Evolutionary conservation across 495 filamentous ascomycete species (phyloP).

Genomic region (Thermothielavioides terrestris): DNA sequence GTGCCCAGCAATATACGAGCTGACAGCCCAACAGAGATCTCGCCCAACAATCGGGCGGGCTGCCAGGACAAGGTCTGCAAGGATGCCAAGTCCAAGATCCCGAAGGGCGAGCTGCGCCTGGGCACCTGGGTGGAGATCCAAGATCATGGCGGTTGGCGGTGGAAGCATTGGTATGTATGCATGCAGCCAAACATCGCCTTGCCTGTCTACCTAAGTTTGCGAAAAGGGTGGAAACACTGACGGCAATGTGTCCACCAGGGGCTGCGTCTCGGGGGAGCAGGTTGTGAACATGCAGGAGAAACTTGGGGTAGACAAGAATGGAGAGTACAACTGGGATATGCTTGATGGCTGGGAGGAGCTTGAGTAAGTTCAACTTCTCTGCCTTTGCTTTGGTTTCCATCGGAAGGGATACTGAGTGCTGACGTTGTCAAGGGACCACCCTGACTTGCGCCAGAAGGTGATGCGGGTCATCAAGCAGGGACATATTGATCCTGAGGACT

Average conservation of each 20-base stretch:
- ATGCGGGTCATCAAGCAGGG: constrained; percentile 54
- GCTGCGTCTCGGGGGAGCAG: constrained; percentile 63
- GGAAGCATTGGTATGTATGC: constrained; percentile 70
- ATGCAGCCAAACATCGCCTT: too few species aligned
- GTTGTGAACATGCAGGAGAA: constrained; percentile 47
- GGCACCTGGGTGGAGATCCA: constrained; percentile 55
- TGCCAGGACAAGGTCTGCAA: constrained; percentile 65
- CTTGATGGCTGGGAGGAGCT: constrained; percentile 71
- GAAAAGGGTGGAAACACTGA: neutral
- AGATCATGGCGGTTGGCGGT: constrained; percentile 46
- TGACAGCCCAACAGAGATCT: constrained; percentile 43
- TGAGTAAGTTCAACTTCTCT: constrained; percentile 22
- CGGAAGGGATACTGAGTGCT: neutral
- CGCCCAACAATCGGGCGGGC: constrained; percentile 52
- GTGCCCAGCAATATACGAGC: neutral
- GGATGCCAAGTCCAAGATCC: constrained; percentile 54
- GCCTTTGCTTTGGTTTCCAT: neutral
- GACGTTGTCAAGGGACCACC: constrained; percentile 19
- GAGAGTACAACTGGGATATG: constrained; percentile 33
- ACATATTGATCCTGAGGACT: constrained; percentile 68
- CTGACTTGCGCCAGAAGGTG: constrained; percentile 54
- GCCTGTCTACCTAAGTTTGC: too few species aligned
- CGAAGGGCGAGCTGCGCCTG: constrained; percentile 63
- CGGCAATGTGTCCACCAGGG: constrained; percentile 43
- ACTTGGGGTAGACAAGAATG: constrained; percentile 26